phyloP scores from a whole-genome alignment of 371 early-diverging fungal genomes.

The Rhizomucor pusillus region DNA sequence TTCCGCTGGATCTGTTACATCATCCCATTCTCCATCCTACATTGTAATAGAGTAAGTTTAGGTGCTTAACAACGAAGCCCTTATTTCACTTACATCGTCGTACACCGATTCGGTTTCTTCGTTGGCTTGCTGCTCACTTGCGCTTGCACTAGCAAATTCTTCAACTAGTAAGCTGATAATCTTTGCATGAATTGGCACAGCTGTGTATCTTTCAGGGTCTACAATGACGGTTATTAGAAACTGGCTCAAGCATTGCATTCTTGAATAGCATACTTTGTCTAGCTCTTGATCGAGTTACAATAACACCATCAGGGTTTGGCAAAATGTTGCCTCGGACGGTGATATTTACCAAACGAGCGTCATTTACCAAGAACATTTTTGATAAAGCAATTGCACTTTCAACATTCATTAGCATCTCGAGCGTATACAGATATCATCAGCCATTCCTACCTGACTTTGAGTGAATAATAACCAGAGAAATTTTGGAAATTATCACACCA shows the following conservation, averaged over 20 bases:
- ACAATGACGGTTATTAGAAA: constrained; percentile 1
- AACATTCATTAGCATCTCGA: constrained; percentile 2
- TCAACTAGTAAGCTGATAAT: constrained; percentile 78
- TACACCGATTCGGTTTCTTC: constrained; percentile 46
- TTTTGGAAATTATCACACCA: constrained; percentile 80
- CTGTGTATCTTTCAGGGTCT: constrained; percentile 80
- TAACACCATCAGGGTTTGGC: constrained; percentile 53
- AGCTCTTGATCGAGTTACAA: constrained; percentile 61
- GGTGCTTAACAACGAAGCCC: not conserved
- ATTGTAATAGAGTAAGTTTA: not conserved
- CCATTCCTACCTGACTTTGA: constrained; percentile 68
- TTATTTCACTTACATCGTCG: constrained; percentile 32
- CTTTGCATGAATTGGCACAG: constrained; percentile 76
- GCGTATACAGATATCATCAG: not conserved
- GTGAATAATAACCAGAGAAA: constrained; percentile 72
- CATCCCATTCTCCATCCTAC: constrained; percentile 61
- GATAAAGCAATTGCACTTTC: constrained; percentile 77
- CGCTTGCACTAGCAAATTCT: constrained; percentile 63
- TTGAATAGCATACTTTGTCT: constrained; percentile 38
- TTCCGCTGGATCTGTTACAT: constrained; percentile 49
- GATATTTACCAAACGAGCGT: constrained; percentile 66
- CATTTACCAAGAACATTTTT: constrained; percentile 63
- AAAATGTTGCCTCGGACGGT: constrained; percentile 82
- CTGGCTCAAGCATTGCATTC: not conserved
- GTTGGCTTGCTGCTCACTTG: constrained; percentile 29